A percentile compares a stretch with the other conserved stretches of the same genome.
These are phyloP conservation scores for Ophiostoma piceae DNA, from an alignment of 2,329 filamentous ascomycete genomes.

Conservation along the genomic window DNA sequence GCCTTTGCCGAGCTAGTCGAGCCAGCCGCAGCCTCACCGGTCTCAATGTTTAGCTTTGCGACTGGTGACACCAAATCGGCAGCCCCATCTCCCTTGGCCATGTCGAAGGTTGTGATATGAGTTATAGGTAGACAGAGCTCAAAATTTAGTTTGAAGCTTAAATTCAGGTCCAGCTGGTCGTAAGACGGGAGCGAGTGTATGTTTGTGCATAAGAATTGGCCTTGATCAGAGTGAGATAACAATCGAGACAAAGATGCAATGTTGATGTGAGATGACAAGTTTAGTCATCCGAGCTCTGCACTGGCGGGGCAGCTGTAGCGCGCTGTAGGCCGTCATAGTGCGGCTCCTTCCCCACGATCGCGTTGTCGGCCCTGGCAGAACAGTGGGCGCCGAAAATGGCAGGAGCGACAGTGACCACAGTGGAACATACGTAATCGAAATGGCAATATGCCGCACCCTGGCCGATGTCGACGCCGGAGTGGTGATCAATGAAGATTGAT, in stretches of 20 bases:
- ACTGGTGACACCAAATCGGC: slow-evolving; percentile 27
- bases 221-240: not conserved
- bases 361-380: slow-evolving; percentile 2
- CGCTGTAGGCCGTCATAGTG: not conserved
- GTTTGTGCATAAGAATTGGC: too few relatives aligned
- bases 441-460: not conserved
- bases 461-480: not conserved
- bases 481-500: not conserved
- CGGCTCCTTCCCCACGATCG: slow-evolving; percentile 22
- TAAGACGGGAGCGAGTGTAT: not conserved
- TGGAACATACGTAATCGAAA: not conserved
- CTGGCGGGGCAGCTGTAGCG: not conserved
- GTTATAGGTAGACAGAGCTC: not conserved
- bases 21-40: slow-evolving; percentile 27
- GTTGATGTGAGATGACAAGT: not conserved
- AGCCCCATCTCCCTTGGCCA: slow-evolving; percentile 23
- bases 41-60: slow-evolving; percentile 33
- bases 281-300: not conserved
- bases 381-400: not conserved
- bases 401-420: not conserved
- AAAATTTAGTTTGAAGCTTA: not conserved
- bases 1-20: not conserved
- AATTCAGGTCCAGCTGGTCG: not conserved
- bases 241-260: not conserved
- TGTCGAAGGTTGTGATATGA: not conserved